Conservation (phyloP, 495 filamentous ascomycete genomes). For the Penicillium mononematosum region DNA sequence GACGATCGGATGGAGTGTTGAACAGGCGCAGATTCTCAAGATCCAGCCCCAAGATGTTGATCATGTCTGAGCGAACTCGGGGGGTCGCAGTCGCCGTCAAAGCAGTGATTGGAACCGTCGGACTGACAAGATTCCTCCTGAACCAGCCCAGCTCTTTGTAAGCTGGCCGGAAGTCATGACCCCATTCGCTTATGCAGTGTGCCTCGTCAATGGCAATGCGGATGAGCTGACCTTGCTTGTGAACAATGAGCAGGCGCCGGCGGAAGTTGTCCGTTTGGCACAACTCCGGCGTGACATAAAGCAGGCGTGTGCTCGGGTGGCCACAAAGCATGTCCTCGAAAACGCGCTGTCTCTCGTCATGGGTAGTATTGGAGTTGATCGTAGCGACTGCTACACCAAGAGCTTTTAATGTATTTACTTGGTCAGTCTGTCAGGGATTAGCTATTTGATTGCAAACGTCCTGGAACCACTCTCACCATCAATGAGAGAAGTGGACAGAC, state of each 20-base stretch:
- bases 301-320: conserved; percentile 76
- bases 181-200: conserved; percentile 98
- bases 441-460: background rate
- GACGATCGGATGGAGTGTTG: conserved; percentile 73
- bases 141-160: conserved; percentile 91
- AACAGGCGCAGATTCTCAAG: conserved; percentile 64
- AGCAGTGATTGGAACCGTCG: conserved; percentile 83
- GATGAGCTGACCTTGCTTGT: conserved; percentile 76
- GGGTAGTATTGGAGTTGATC: conserved; percentile 76
- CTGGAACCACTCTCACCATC: conserved; percentile 58
- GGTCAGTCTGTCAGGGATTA: conserved; percentile 64
- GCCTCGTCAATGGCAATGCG: conserved; percentile 92
- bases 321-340: conserved; percentile 80
- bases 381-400: conserved; percentile 77
- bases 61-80: conserved; percentile 75
- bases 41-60: conserved; percentile 68
- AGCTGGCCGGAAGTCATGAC: conserved; percentile 92
- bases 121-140: conserved; percentile 69
- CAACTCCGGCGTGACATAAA: conserved; percentile 92
- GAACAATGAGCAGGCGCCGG: conserved; percentile 65
- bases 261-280: conserved; percentile 79
- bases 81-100: conserved; percentile 87
- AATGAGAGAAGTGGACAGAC: conserved; percentile 86
- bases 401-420: conserved; percentile 75
- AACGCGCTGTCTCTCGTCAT: conserved; percentile 62